phyloP scores from a whole-genome alignment of 2,329 filamentous ascomycete genomes.

The Botrytis hyacinthi region DNA sequence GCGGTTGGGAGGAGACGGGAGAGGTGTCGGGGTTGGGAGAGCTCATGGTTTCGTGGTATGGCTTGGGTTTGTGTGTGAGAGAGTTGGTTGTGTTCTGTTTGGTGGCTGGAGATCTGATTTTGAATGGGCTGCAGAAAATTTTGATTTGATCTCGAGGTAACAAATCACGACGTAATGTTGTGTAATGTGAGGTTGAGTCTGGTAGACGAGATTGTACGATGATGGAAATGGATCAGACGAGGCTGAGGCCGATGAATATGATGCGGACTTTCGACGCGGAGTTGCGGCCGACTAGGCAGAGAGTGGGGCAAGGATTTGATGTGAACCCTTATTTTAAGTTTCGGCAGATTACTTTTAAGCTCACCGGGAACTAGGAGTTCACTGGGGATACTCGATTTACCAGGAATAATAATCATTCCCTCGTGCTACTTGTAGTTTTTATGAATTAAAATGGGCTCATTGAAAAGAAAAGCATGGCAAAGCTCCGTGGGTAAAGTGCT shows the following conservation, averaged over 20 bases:
- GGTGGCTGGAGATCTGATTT: neutral
- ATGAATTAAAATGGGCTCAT: neutral
- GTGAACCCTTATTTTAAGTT: neutral
- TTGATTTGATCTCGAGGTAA: neutral
- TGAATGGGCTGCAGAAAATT: neutral
- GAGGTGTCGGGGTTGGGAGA: constrained; percentile 23
- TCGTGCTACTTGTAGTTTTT: neutral
- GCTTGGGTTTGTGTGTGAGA: neutral
- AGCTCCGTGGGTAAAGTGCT: neutral
- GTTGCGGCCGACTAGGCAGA: neutral
- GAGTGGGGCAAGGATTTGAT: neutral
- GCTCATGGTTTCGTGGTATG: constrained; percentile 9
- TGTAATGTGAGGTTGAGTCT: neutral
- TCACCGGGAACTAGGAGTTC: constrained; percentile 1
- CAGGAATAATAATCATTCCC: neutral
- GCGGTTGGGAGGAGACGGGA: constrained; percentile 19
- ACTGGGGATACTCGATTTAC: neutral
- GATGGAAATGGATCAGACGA: constrained; percentile 11
- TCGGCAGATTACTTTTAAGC: neutral
- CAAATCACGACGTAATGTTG: neutral
- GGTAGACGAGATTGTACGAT: neutral
- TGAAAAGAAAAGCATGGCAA: neutral
- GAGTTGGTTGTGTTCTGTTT: neutral
- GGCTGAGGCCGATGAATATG: constrained; percentile 13
- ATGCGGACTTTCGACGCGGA: neutral